phyloP scores from a whole-genome alignment of 176 grass and related monocot genomes.

The Poa pratensis region DNA sequence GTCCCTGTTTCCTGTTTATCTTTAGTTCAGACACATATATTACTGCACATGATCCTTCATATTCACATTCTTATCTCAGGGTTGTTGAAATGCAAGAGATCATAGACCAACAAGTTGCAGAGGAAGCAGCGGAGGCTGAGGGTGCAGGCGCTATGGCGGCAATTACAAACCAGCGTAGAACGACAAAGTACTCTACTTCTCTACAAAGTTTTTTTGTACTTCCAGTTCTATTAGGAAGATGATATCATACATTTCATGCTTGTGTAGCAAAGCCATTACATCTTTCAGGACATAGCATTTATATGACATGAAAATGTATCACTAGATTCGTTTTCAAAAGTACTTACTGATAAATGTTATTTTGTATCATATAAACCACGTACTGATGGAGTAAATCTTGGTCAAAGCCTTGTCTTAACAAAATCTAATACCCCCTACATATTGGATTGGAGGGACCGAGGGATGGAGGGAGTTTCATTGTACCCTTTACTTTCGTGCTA shows the following conservation, averaged over 20 bases:
- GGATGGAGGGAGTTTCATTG: not conserved
- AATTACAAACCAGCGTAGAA: constrained; percentile 92
- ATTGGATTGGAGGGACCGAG: not conserved
- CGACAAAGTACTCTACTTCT: constrained; percentile 70
- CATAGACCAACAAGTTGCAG: constrained; percentile 96
- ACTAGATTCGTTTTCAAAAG: not conserved
- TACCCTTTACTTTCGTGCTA: constrained; percentile 27
- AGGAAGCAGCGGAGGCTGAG: constrained; percentile 98
- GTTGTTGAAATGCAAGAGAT: constrained; percentile 99
- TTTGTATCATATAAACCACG: not conserved
- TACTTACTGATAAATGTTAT: not conserved
- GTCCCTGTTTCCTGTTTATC: constrained; percentile 16
- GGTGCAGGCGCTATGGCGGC: constrained; percentile 77
- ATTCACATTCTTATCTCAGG: constrained; percentile 60
- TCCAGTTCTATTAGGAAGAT: constrained; percentile 13
- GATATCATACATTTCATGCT: constrained; percentile 43
- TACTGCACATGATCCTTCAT: constrained; percentile 17
- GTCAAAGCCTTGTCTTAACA: not conserved
- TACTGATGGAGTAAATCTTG: not conserved
- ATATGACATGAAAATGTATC: not conserved
- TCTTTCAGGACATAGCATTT: constrained; percentile 33
- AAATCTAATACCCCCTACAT: not conserved
- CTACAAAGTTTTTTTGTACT: constrained; percentile 23
- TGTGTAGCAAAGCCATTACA: constrained; percentile 19
- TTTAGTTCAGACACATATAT: constrained; percentile 31